Evolutionary conservation across 805 yeast species (phyloP).

Genomic region (Candida rishiriensis): DNA sequence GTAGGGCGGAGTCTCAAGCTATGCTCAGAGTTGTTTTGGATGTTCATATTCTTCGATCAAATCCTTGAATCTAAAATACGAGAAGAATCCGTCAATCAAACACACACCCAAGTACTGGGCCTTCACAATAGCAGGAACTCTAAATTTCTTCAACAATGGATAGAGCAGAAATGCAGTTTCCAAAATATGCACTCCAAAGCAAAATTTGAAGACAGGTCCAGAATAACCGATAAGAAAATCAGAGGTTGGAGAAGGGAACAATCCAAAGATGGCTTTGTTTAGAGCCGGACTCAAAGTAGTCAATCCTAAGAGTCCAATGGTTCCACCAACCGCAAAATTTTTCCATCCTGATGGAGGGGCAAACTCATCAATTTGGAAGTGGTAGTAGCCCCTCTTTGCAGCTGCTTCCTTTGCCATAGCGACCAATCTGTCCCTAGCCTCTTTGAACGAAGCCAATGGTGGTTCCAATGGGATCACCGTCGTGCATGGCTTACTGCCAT

Average conservation of each 20-base stretch:
- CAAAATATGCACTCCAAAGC: slow-evolving; percentile 41
- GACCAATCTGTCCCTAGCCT: slow-evolving; percentile 52
- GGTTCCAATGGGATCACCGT: slow-evolving; percentile 46
- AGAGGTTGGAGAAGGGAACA: slow-evolving; percentile 7
- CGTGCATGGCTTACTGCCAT: slow-evolving; percentile 32
- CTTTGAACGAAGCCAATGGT: slow-evolving; percentile 38
- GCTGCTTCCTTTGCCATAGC: slow-evolving; percentile 78
- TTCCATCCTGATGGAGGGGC: slow-evolving; percentile 32
- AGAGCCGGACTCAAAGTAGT: slow-evolving; percentile 9
- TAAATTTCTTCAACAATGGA: slow-evolving; percentile 51
- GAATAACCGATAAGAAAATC: slow-evolving; percentile 5
- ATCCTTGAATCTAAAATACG: slow-evolving; percentile 40
- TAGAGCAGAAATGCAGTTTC: slow-evolving; percentile 46
- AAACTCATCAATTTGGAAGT: slow-evolving; percentile 45
- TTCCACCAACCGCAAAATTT: slow-evolving; percentile 20
- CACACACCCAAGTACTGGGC: slow-evolving; percentile 51
- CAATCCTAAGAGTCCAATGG: slow-evolving; percentile 3
- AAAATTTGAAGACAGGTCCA: slow-evolving; percentile 12
- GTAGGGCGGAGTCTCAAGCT: not conserved
- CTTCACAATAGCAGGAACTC: slow-evolving; percentile 50
- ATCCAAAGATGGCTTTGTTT: slow-evolving; percentile 2
- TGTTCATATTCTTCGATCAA: slow-evolving; percentile 10
- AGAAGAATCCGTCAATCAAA: slow-evolving; percentile 58
- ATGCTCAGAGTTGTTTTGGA: slow-evolving; percentile 8
- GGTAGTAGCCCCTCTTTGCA: slow-evolving; percentile 52